Conservation (phyloP, 176 grass and related monocot genomes). For the Oryza nivara region DNA sequence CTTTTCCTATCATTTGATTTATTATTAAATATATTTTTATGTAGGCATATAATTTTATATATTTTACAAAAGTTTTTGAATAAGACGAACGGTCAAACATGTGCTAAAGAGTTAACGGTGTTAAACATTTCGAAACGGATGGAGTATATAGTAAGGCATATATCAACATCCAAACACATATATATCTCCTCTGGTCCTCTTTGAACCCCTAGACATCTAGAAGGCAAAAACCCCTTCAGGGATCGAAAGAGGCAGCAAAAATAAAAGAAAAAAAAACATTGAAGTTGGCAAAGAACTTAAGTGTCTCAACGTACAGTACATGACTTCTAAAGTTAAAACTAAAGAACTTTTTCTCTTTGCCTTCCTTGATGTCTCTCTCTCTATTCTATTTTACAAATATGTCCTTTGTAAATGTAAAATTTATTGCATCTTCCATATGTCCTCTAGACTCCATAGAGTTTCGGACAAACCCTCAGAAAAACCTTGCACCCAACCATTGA, state of each 20-base stretch:
- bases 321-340: not conserved
- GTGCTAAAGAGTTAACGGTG: too few relatives aligned
- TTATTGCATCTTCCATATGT: slow-evolving; percentile 54
- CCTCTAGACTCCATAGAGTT: slow-evolving; percentile 58
- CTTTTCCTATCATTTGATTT: too few relatives aligned
- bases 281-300: not conserved
- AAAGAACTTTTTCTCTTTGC: not conserved
- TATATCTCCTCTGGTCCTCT: not conserved
- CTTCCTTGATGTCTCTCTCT: not conserved
- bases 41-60: too few relatives aligned
- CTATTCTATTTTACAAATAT: not conserved
- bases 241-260: not conserved
- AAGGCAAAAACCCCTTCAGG: slow-evolving; percentile 13
- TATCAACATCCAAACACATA: not conserved
- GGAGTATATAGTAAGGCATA: not conserved
- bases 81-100: too few relatives aligned
- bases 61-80: too few relatives aligned
- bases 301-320: not conserved
- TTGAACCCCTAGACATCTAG: not conserved
- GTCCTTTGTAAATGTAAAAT: not conserved
- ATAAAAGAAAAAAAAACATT: not conserved
- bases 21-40: too few relatives aligned
- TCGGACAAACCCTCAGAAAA: slow-evolving; percentile 31
- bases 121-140: too few relatives aligned
- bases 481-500: slow-evolving; percentile 49